Conservation (phyloP, 2,329 filamentous ascomycete genomes). For the Aspergillus fischeri region DNA sequence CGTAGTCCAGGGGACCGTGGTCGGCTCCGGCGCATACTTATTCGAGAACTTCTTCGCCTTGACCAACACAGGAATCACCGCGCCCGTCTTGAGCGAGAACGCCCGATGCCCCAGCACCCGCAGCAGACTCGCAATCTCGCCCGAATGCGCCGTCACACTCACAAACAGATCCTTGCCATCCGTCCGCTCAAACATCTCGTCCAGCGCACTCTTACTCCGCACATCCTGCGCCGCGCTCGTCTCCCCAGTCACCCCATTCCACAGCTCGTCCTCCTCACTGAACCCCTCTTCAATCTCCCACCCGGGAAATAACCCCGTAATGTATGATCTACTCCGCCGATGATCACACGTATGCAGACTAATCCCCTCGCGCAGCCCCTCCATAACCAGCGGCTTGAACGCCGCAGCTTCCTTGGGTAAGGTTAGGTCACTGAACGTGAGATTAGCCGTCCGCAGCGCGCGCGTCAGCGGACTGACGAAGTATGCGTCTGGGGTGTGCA, state of each 20-base stretch:
- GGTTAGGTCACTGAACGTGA: constrained; percentile 42
- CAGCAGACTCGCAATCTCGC: constrained; percentile 52
- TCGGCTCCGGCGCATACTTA: constrained; percentile 9
- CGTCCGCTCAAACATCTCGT: constrained; percentile 46
- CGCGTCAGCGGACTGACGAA: constrained; percentile 55
- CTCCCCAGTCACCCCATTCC: constrained; percentile 48
- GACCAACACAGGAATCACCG: constrained; percentile 49
- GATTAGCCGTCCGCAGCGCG: constrained; percentile 52
- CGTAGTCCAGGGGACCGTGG: constrained; percentile 24
- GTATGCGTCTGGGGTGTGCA: constrained; percentile 52
- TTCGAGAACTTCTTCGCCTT: constrained; percentile 33
- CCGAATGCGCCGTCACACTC: constrained; percentile 55
- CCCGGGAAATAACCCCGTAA: constrained; percentile 45
- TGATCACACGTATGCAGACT: constrained; percentile 60
- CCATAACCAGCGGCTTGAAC: constrained; percentile 54
- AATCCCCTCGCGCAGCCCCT: constrained; percentile 54
- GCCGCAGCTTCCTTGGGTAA: neutral
- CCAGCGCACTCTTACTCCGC: constrained; percentile 43
- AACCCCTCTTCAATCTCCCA: constrained; percentile 53
- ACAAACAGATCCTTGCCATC: constrained; percentile 44
- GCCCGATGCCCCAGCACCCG: constrained; percentile 40
- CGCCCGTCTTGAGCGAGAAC: constrained; percentile 47
- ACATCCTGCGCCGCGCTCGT: constrained; percentile 45
- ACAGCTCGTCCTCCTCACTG: constrained; percentile 51
- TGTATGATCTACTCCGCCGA: constrained; percentile 45